Percentiles rank a stretch among this genome's conserved stretches.
Conservation (phyloP, 768 basidiomycete genomes). For the Serpula lacrymans region DNA sequence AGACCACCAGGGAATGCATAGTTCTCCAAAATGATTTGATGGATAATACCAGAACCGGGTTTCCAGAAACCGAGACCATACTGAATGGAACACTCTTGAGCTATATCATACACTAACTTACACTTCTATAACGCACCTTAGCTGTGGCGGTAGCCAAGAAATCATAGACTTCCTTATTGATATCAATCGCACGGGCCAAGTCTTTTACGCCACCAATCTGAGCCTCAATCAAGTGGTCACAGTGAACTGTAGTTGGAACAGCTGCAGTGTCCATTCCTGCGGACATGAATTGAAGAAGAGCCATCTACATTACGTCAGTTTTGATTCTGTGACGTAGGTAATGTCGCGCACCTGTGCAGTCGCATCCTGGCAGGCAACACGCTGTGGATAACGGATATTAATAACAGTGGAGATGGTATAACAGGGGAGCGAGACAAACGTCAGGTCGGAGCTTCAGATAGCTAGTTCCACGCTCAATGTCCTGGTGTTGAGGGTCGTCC, state of each 20-base stretch:
- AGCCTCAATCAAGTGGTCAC: constrained; percentile 98
- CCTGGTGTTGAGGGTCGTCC: constrained; percentile 89
- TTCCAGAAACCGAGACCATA: constrained; percentile 99
- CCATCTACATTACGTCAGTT: constrained; percentile 70
- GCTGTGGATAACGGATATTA: constrained; percentile 37
- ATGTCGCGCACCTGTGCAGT: constrained; percentile 64
- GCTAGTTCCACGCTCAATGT: constrained; percentile 86
- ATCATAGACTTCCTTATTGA: constrained; percentile 99
- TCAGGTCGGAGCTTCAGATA: constrained; percentile 98
- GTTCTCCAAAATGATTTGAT: constrained; percentile 99
- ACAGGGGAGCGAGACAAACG: constrained; percentile 47
- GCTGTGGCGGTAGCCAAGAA: constrained; percentile 97
- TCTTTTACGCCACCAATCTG: constrained; percentile 93
- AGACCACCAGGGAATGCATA: constrained; percentile 99
- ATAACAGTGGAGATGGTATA: constrained; percentile 8
- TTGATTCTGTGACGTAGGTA: constrained; percentile 13
- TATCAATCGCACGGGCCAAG: constrained; percentile 84
- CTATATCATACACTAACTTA: not conserved
- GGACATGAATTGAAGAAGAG: constrained; percentile 99
- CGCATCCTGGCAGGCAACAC: constrained; percentile 89
- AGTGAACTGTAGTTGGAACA: constrained; percentile 98
- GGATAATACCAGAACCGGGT: constrained; percentile 98
- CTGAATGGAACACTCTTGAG: constrained; percentile 30
- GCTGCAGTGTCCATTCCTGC: constrained; percentile 98
- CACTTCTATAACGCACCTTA: constrained; percentile 49